Base-by-base conservation (phyloP, 1,284 basidiomycete genomes). In the Sanguinoderma infundibulare region DNA sequence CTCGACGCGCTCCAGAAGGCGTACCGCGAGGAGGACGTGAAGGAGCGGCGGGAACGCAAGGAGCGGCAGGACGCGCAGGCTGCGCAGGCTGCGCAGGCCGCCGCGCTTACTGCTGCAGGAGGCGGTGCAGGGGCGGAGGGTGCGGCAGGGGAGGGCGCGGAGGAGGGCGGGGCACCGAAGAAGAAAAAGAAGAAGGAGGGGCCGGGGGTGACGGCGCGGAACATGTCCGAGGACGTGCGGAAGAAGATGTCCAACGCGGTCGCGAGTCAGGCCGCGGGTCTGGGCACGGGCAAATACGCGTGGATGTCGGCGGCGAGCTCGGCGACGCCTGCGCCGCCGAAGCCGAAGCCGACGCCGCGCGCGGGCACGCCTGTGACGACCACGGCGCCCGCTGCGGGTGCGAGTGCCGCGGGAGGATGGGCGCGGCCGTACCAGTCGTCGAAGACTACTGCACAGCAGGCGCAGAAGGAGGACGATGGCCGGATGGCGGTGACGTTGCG, bases 231-330 rank as follows among this genome's bases (percentile, higher is more conserved):
- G 74, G 93, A 95, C 69, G 90, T 94, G 67, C 81, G 89, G 66
- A 95, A 95, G 81, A 93, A 93, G 73, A 87, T 95, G 86, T 91
- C 90, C 47, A 94, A 95, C 73, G 91, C 91, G 34, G 90, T 91
- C 5, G 93, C 94, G n/a, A 89, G 87, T 67, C 90, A 92, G 70
- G 91, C 91, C 2, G 90, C 92, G n/a, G 92, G 93, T 0, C 72
- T 92, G 35, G 86, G 87, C 2, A 77, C 77, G 54, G 87, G 89
- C 22, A 90, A 90, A 73, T 95, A 94, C 70, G 83, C 91, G 15
- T 95, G 93, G 94, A 92, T 95, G 88, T 92, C 80, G 20, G 84
- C 89, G 1, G 84, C 84, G 9, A 83, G 80, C 63, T 76, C 79
- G 5, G 38, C 64, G 47, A 65, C 69, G 6, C 71, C 84, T 4